Evolutionary conservation across 257 asterid species (phyloP).

Genomic region (Jacaranda copaia): DNA sequence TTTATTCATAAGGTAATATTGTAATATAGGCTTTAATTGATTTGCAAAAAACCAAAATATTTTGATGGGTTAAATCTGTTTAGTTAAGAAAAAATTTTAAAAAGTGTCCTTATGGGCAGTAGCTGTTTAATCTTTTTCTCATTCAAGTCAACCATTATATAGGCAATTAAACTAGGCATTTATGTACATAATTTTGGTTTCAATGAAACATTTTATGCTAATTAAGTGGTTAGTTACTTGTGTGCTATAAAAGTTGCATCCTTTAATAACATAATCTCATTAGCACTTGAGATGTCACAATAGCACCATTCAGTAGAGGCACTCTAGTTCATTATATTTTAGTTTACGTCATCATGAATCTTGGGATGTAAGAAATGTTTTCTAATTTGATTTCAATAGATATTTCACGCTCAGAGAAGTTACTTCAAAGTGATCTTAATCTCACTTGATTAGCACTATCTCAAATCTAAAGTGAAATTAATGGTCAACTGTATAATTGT

Average conservation of each 20-base stretch:
- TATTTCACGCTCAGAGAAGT: no score
- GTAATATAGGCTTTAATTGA: not conserved
- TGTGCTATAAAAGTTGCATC: not conserved
- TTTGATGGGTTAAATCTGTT: not conserved
- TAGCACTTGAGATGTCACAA: no score
- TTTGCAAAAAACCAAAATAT: not conserved
- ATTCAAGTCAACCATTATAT: not conserved
- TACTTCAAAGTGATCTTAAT: no score
- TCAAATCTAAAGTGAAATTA: no score
- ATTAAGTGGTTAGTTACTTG: not conserved
- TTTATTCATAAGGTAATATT: not conserved
- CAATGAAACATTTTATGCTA: not conserved
- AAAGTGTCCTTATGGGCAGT: not conserved
- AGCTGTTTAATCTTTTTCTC: not conserved
- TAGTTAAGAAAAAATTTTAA: not conserved
- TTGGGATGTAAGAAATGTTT: no score
- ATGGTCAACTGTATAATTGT: no score
- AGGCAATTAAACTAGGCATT: not conserved
- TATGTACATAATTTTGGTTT: not conserved
- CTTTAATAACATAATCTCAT: no score
- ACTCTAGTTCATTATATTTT: no score
- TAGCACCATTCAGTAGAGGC: no score
- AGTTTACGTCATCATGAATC: no score
- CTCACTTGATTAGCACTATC: no score
- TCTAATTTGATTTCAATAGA: no score